Base-by-base conservation (phyloP, 257 asterid species). In the Leptodermis oblonga region DNA sequence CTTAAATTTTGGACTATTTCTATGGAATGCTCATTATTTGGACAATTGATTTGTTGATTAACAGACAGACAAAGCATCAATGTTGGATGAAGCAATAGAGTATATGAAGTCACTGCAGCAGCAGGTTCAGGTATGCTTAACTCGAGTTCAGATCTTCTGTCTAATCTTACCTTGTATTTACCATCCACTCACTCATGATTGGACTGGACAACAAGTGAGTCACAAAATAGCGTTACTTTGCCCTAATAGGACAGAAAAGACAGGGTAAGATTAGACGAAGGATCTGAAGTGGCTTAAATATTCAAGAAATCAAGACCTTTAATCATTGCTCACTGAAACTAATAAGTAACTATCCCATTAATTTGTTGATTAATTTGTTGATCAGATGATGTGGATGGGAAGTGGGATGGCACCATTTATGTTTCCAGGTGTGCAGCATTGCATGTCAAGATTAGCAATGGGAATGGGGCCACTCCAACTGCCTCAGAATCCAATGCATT, bases 361-460 rank as follows among this genome's bases (percentile, higher is more conserved):
- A 48, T 42, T 59, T 74, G 36, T 45, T 73, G 15, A 48, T 13
- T 14, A 73, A 22, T 26, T 65, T 28, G 17, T 22, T 4, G 7
- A 9, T 54, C 76, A 90, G 97, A 79, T 88, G 86, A 76, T 91
- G 90, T 91, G 96, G 96, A 88, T 91, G 91, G 91, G 95, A 59
- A 82, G 88, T 76, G 96, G 92, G 62, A 84, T 91, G 95, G 86
- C 89, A 30, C 86, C 89, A 4, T 76, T 90, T 90, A 82, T 88
- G 88, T 70, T 85, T 18, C 94, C 94, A 5, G 83, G 90, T 18
- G 70, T 90, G 84, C 94, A 88, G 66, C 93, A 83, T 26, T 90
- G 83, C 72, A 82, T 88, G 87, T 79, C 97, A 20, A 81, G 91
- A 22, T 70, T 83, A 28, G 91, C 59, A 52, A 81, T 87, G 83